Percentiles rank a stretch among this genome's conserved stretches.
These are phyloP conservation scores for Ganoderma multipileum DNA, from an alignment of 1,284 basidiomycete species.

Conservation along the genomic window DNA sequence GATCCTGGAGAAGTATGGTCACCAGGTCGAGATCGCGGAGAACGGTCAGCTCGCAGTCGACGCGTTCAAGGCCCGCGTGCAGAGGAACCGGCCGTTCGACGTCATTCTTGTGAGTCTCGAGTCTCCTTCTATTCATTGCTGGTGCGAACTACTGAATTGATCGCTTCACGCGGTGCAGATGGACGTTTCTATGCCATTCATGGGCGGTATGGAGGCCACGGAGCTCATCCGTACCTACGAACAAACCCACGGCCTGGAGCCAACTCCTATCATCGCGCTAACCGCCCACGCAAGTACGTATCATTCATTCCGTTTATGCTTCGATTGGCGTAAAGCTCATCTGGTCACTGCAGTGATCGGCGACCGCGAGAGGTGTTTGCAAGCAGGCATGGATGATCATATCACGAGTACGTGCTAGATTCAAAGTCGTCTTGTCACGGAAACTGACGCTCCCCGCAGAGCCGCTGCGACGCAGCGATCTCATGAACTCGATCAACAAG, in stretches of 20 bases:
- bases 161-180: conserved; percentile 60
- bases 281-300: conserved; percentile 89
- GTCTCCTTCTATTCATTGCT: not conserved
- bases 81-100: conserved; percentile 80
- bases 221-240: conserved; percentile 86
- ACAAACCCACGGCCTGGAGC: conserved; percentile 70
- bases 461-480: conserved; percentile 76
- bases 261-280: conserved; percentile 94
- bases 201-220: conserved; percentile 94
- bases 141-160: not conserved
- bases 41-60: conserved; percentile 94
- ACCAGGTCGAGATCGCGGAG: conserved; percentile 96
- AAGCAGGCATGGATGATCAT: conserved; percentile 87
- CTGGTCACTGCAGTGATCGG: conserved; percentile 80
- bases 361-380: conserved; percentile 91
- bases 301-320: not conserved
- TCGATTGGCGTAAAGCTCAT: not conserved
- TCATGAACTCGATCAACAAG: conserved; percentile 81
- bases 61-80: conserved; percentile 82
- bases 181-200: conserved; percentile 98
- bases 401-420: conserved; percentile 70
- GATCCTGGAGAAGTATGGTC: conserved; percentile 96
- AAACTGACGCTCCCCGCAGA: conserved; percentile 49
- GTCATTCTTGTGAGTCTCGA: conserved; percentile 77
- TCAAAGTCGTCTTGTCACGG: conserved; percentile 1